Conservation (phyloP, 306 rosid species). For the Vicia faba region DNA sequence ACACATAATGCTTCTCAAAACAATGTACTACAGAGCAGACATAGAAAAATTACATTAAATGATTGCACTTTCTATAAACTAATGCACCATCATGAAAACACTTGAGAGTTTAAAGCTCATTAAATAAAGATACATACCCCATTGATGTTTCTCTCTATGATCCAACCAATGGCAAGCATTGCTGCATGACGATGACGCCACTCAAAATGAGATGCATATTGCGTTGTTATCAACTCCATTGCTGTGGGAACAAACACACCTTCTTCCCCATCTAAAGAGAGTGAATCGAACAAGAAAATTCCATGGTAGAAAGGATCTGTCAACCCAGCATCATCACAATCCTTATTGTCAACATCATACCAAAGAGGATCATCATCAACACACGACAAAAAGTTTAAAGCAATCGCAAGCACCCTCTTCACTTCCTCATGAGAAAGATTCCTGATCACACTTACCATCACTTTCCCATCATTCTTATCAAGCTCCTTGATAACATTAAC, state of each 20-base stretch:
- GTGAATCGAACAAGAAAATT: neutral
- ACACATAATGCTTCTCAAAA: conserved; percentile 14
- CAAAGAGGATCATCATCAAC: conserved; percentile 18
- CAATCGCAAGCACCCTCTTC: neutral
- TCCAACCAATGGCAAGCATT: neutral
- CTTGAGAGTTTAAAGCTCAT: neutral
- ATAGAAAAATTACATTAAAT: neutral
- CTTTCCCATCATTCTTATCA: neutral
- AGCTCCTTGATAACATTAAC: conserved; percentile 16
- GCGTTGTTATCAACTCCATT: neutral
- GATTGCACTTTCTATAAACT: neutral
- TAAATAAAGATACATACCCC: conserved; percentile 5
- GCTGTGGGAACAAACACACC: neutral
- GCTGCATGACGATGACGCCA: conserved; percentile 35
- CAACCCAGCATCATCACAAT: neutral
- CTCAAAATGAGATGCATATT: neutral
- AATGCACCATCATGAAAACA: neutral
- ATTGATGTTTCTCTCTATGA: neutral
- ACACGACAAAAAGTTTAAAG: conserved; percentile 7
- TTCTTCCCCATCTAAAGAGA: neutral
- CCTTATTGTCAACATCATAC: neutral
- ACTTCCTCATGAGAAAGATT: neutral
- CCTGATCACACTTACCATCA: neutral
- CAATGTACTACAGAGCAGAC: neutral
- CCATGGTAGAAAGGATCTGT: neutral